Percentiles rank a stretch among this genome's conserved stretches.
These are phyloP conservation scores for Neofusicoccum sp. DNA, from an alignment of 2,329 filamentous ascomycete species.

Conservation along the genomic window DNA sequence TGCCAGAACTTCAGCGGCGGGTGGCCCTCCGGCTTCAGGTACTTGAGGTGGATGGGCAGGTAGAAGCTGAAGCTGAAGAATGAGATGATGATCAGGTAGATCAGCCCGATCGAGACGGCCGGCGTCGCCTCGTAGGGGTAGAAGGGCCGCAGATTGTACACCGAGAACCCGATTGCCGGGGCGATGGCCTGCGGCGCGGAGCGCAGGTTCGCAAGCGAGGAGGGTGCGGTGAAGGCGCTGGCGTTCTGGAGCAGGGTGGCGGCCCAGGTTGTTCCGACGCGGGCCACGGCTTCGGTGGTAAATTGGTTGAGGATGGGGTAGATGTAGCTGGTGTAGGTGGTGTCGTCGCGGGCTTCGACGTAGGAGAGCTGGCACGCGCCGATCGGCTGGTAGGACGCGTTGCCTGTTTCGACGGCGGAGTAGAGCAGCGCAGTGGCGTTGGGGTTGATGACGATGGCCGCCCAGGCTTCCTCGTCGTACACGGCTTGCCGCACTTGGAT, in stretches of 20 bases:
- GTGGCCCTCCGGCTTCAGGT: slow-evolving; percentile 53
- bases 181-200: slow-evolving; percentile 53
- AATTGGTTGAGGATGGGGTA: slow-evolving; percentile 50
- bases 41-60: slow-evolving; percentile 61
- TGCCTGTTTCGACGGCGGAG: slow-evolving; percentile 53
- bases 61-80: slow-evolving; percentile 68
- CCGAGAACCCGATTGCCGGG: slow-evolving; percentile 56
- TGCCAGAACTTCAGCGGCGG: slow-evolving; percentile 59
- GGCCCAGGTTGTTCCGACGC: slow-evolving; percentile 51
- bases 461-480: slow-evolving; percentile 60
- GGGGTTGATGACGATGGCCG: slow-evolving; percentile 61
- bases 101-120: slow-evolving; percentile 61
- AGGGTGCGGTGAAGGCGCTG: slow-evolving; percentile 39
- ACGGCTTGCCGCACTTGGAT: slow-evolving; percentile 57
- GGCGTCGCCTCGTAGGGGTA: slow-evolving; percentile 55
- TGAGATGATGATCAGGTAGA: slow-evolving; percentile 66
- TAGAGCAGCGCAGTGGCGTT: slow-evolving; percentile 61
- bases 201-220: slow-evolving; percentile 44
- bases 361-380: slow-evolving; percentile 59
- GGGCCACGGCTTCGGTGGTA: slow-evolving; percentile 45
- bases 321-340: slow-evolving; percentile 55
- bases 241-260: slow-evolving; percentile 42
- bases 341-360: slow-evolving; percentile 57
- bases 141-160: slow-evolving; percentile 61
- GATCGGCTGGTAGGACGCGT: slow-evolving; percentile 59